Base-by-base conservation (phyloP, 225 moss, liverwort and hornwort genomes). In the Pseudoscleropodium purum region DNA sequence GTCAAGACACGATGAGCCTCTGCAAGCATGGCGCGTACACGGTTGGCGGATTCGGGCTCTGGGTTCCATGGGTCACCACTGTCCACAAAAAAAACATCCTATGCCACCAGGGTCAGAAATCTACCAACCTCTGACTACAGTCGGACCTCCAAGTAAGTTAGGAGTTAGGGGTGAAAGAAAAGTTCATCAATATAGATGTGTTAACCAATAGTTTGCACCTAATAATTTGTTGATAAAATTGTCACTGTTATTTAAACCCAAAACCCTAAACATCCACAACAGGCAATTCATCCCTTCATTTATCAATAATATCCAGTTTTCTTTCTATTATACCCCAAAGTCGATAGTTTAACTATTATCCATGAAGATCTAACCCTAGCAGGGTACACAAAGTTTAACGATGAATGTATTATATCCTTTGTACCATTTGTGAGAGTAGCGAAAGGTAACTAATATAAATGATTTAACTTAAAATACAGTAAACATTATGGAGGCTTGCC, bases 21-120 rank as follows among this genome's bases (percentile, higher is more conserved):
- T 69, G 91, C 84, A 90, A 99, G 92, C 96, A 97, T 95, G 75
- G 90, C 75, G 27, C 84, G 90, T 23, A 96, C 94, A 89, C 95
- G 93, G 75, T 91, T 73, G 62, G 92, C 91, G 60, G 95, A 93
- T 62, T 95, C 87, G 47, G 90, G 91, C 72, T 91, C 89, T 65
- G 97, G 96, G 79, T 95, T 96, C 98, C 98, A 99, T n/a, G 95
- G 98, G 91, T 97, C 96, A 89, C 96, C 98, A 90, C 97, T 96
- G 91, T 96, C 93, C 93, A 97, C 95, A 95, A 99, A 97, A 85
- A 99, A 93, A 80, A 97, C 95, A 95, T 99, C 98, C 98, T 99
- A 95, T 86, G 90, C 88, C 84, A 93, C 87, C 91, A 96, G 83
- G 87, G 91, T 93, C 89, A 94, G 78, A 82, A 65, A 11, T 79